Conservation (phyloP, 2,329 filamentous ascomycete species). For the Verticillium longisporum region DNA sequence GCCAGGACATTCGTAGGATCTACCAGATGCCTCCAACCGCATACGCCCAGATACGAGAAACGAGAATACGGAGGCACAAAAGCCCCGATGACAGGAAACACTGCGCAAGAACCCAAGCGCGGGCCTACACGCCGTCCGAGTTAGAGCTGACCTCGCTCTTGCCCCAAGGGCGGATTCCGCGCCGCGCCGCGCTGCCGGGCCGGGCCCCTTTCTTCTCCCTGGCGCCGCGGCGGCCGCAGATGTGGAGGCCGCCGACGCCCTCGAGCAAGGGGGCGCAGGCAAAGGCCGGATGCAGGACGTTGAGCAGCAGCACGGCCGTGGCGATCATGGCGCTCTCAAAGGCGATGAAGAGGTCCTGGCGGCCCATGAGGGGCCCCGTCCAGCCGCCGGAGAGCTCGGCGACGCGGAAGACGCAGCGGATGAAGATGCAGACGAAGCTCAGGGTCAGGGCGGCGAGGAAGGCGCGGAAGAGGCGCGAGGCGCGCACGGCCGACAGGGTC, state of each 20-base stretch:
- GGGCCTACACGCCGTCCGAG: background rate
- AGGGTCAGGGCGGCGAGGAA: constrained; percentile 50
- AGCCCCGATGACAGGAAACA: too few species aligned
- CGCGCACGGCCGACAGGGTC: constrained; percentile 26
- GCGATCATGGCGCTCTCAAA: constrained; percentile 50
- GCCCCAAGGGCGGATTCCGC: background rate
- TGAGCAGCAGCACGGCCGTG: constrained; percentile 36
- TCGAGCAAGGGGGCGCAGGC: constrained; percentile 21
- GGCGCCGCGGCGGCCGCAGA: background rate
- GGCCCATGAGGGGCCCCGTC: constrained; percentile 47
- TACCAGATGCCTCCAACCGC: too few species aligned
- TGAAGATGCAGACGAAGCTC: constrained; percentile 57
- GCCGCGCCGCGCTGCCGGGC: background rate
- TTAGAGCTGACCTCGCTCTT: background rate
- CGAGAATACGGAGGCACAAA: too few species aligned
- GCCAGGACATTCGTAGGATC: too few species aligned
- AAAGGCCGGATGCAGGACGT: constrained; percentile 34
- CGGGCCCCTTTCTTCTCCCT: background rate
- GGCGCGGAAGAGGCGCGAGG: constrained; percentile 37
- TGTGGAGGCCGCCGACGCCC: constrained; percentile 6
- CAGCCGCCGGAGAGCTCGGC: constrained; percentile 61
- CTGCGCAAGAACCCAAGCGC: too few species aligned
- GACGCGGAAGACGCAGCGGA: constrained; percentile 55
- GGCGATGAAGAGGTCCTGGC: constrained; percentile 48
- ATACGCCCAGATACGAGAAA: too few species aligned